phyloP scores from a whole-genome alignment of 2,329 filamentous ascomycete genomes.

The Exophiala sideris region DNA sequence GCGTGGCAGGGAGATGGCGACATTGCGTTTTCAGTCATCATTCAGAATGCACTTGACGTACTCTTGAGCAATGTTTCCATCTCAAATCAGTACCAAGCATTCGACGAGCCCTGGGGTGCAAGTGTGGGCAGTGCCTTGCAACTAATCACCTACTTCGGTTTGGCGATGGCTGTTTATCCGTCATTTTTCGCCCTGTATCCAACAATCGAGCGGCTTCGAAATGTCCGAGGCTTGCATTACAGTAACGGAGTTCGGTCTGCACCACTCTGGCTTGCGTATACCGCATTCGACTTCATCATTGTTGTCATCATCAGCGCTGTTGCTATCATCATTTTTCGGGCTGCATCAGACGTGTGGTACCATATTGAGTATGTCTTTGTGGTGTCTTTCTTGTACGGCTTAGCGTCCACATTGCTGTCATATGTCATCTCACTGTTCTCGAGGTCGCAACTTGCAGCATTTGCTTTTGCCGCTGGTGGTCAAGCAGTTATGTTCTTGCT shows the following conservation, averaged over 20 bases:
- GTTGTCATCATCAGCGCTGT: conserved; percentile 65
- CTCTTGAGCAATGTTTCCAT: conserved; percentile 67
- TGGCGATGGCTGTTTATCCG: conserved; percentile 74
- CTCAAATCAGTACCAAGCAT: conserved; percentile 67
- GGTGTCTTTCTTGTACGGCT: conserved; percentile 74
- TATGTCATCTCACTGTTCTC: conserved; percentile 81
- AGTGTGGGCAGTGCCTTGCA: conserved; percentile 70
- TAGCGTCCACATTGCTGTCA: conserved; percentile 70
- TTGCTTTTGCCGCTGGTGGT: conserved; percentile 74
- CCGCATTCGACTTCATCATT: conserved; percentile 74
- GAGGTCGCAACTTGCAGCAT: conserved; percentile 75
- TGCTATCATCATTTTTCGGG: conserved; percentile 66
- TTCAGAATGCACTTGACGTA: conserved; percentile 65
- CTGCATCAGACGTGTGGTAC: conserved; percentile 65
- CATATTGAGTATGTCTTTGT: conserved; percentile 77
- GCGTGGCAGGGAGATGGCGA: conserved; percentile 66
- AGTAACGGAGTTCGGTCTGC: conserved; percentile 82
- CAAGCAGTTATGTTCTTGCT: conserved; percentile 70
- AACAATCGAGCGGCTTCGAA: conserved; percentile 73
- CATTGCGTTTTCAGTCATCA: conserved; percentile 50
- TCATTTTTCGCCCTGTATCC: conserved; percentile 87
- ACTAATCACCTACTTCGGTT: conserved; percentile 74
- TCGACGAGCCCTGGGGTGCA: conserved; percentile 70
- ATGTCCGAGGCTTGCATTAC: conserved; percentile 82
- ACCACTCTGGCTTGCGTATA: conserved; percentile 81